A percentile compares a stretch with the other conserved stretches of the same genome.
Conservation (phyloP, 2,329 filamentous ascomycete species). For the Penicillium sp. region DNA sequence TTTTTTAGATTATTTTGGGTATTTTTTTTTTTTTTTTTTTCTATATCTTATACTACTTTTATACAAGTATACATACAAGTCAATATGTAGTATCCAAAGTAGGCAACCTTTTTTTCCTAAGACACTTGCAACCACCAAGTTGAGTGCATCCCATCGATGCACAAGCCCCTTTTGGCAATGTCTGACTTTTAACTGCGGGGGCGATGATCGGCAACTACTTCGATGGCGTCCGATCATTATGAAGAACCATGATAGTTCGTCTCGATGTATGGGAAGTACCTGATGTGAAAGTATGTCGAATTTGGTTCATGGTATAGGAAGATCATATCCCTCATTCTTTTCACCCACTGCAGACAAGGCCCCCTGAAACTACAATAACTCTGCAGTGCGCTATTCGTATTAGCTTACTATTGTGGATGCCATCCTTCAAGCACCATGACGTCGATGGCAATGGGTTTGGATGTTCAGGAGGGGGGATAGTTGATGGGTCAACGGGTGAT, state of each 20-base stretch:
- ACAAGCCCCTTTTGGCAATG: not conserved
- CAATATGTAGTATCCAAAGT: not conserved
- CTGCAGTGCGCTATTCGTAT: not conserved
- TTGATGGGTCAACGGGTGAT: not conserved
- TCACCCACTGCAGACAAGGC: not conserved
- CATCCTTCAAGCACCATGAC: conserved; percentile 6
- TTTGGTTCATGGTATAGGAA: not conserved
- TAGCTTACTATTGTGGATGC: not conserved
- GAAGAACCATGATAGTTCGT: conserved; percentile 3
- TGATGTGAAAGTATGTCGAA: not conserved
- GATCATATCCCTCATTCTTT: not conserved
- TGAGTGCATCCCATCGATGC: not conserved
- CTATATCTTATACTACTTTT: not conserved
- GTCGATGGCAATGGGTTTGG: not conserved
- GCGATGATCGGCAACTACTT: not conserved
- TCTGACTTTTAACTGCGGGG: not conserved
- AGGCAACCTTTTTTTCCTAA: not conserved
- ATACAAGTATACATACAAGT: not conserved
- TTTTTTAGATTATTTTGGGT: not conserved
- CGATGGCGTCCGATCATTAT: not conserved
- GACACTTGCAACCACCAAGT: not conserved
- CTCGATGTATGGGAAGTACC: not conserved
- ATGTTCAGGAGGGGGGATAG: not conserved
- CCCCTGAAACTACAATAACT: not conserved
- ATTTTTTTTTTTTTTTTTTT: not conserved